Percentiles rank a stretch among this genome's conserved stretches.
These are phyloP conservation scores for Talaromyces wortmannii DNA, from an alignment of 495 filamentous ascomycete genomes.

Conservation along the genomic window DNA sequence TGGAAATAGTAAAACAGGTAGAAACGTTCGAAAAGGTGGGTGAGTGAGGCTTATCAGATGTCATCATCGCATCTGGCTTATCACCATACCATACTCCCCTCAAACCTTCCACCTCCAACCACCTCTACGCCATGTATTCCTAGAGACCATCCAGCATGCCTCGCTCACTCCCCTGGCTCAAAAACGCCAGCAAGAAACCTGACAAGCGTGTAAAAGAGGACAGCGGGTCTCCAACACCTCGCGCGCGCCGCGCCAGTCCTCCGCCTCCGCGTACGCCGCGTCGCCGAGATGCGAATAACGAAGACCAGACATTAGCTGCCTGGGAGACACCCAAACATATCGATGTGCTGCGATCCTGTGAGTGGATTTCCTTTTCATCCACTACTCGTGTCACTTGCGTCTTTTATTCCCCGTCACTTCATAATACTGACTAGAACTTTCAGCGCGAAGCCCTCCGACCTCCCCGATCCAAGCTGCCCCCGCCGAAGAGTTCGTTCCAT, in stretches of 20 bases:
- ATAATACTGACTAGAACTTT: neutral
- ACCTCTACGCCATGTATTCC: neutral
- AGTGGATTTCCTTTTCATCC: slow-evolving; percentile 3
- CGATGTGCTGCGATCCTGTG: slow-evolving; percentile 34
- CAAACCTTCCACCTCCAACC: neutral
- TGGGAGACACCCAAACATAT: slow-evolving; percentile 6
- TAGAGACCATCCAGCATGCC: slow-evolving; percentile 19
- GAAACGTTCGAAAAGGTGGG: no score
- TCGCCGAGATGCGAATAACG: neutral
- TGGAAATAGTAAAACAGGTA: no score
- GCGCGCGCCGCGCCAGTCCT: neutral
- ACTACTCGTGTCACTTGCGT: neutral
- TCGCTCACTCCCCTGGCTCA: slow-evolving; percentile 35
- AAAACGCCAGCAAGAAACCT: neutral
- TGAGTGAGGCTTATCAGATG: no score
- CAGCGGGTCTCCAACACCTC: neutral
- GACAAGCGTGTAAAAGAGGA: neutral
- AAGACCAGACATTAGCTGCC: neutral
- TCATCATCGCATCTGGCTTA: neutral
- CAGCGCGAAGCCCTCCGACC: slow-evolving; percentile 35
- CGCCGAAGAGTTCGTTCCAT: slow-evolving; percentile 28
- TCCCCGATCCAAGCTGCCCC: slow-evolving; percentile 33
- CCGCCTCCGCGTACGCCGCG: neutral
- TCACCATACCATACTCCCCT: neutral
- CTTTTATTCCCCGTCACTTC: no score